Conservation (phyloP, 2,329 filamentous ascomycete genomes). For the Epichloe gansuensis region DNA sequence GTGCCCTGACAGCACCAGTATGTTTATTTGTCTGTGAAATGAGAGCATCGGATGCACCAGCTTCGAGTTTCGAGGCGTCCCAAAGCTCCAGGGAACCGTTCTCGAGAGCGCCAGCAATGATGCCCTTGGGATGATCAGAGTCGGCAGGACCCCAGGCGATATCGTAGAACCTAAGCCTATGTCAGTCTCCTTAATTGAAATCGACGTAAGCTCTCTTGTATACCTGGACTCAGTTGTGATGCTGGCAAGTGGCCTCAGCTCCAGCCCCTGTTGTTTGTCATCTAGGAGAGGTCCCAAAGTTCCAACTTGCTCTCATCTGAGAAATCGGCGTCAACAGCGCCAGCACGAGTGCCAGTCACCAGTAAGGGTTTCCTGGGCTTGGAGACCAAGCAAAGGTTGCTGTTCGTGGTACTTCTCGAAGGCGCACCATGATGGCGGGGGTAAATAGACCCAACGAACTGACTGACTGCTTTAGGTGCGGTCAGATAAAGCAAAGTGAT, state of each 20-base stretch:
- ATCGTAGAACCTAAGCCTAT: slow-evolving; percentile 69
- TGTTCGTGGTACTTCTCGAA: slow-evolving; percentile 92
- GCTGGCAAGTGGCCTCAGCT: slow-evolving; percentile 75
- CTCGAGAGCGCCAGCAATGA: slow-evolving; percentile 91
- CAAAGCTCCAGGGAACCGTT: slow-evolving; percentile 88
- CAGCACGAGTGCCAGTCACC: slow-evolving; percentile 87
- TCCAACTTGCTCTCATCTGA: slow-evolving; percentile 95
- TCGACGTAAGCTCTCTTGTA: not conserved
- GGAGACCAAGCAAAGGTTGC: slow-evolving; percentile 97
- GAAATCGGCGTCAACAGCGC: slow-evolving; percentile 93
- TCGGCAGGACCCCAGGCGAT: slow-evolving; percentile 85
- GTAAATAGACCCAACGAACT: slow-evolving; percentile 9
- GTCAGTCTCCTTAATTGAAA: slow-evolving; percentile 5
- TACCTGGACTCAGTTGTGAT: slow-evolving; percentile 86
- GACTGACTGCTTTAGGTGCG: slow-evolving; percentile 9
- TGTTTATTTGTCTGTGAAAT: slow-evolving; percentile 84
- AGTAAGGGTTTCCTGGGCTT: slow-evolving; percentile 65
- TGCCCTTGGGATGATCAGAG: slow-evolving; percentile 66
- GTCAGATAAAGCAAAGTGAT: not conserved
- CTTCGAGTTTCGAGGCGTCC: slow-evolving; percentile 64
- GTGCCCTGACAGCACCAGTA: slow-evolving; percentile 78
- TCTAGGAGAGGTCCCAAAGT: slow-evolving; percentile 90
- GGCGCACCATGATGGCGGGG: slow-evolving; percentile 65
- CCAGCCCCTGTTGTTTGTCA: slow-evolving; percentile 59
- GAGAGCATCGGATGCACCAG: slow-evolving; percentile 55